A percentile compares a stretch with the other conserved stretches of the same genome.
Evolutionary conservation across 2,329 filamentous ascomycete species (phyloP).

Genomic region (Pseudocercospora vitis): DNA sequence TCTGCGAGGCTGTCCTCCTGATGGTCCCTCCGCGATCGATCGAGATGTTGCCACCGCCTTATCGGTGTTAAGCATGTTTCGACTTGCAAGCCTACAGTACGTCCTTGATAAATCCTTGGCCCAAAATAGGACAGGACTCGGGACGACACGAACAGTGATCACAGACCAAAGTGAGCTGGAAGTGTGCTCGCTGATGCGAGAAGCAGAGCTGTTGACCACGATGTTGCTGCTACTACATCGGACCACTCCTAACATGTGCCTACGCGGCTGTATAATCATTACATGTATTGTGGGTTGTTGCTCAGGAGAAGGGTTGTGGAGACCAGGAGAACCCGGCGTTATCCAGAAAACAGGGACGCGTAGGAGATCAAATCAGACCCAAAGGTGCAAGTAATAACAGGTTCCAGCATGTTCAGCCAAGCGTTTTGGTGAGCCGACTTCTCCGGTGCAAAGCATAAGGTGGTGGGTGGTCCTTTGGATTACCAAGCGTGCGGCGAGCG

Average conservation of each 20-base stretch:
- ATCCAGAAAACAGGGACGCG: neutral
- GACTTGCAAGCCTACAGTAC: neutral
- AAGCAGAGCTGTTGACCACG: neutral
- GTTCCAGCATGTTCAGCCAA: neutral
- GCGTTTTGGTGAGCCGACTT: neutral
- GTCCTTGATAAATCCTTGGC: neutral
- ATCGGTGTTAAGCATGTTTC: slow-evolving; percentile 1
- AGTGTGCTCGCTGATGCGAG: neutral
- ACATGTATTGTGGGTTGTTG: no score
- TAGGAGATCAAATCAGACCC: neutral
- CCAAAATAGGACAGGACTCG: neutral
- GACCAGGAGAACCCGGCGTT: neutral
- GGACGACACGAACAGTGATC: neutral
- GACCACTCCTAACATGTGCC: neutral
- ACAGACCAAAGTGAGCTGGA: neutral
- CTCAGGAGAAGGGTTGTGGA: neutral
- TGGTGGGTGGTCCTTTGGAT: no score
- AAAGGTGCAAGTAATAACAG: neutral
- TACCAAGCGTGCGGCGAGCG: neutral
- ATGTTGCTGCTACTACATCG: neutral
- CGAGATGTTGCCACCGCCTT: neutral
- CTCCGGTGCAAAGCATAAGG: neutral
- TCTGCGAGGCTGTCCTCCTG: neutral
- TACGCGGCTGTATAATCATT: neutral
- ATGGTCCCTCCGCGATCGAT: neutral